Percentiles rank a stretch among this genome's conserved stretches.
These are phyloP conservation scores for Pseudocercospora fijiensis DNA, from an alignment of 2,329 filamentous ascomycete genomes.

Conservation along the genomic window DNA sequence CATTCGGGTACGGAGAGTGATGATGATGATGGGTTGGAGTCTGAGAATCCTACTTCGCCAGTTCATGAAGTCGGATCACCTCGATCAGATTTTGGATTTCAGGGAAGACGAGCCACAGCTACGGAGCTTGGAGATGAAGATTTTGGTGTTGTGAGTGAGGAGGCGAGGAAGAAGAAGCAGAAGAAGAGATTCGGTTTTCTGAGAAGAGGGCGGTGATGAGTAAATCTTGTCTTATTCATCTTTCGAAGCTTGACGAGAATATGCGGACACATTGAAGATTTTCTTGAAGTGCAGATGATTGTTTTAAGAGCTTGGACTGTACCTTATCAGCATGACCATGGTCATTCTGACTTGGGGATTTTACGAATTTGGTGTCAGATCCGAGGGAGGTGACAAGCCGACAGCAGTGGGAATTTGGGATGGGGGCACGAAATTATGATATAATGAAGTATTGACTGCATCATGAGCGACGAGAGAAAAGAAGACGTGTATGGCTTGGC, in stretches of 20 bases:
- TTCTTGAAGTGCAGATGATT: not conserved
- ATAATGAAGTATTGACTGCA: not conserved
- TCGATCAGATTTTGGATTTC: not conserved
- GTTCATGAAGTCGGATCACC: not conserved
- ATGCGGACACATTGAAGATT: not conserved
- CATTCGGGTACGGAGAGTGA: constrained; percentile 1
- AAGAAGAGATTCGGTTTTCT: constrained; percentile 1
- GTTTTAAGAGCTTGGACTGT: not conserved
- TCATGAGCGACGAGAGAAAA: not conserved
- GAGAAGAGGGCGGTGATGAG: not conserved
- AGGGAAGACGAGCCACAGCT: not conserved
- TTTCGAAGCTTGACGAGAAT: not conserved
- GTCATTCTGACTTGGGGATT: not conserved
- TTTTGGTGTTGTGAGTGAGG: too few species aligned
- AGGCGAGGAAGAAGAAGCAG: not conserved
- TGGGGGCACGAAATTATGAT: not conserved
- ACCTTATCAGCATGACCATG: not conserved
- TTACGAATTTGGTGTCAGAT: not conserved
- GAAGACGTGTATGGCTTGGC: constrained; percentile 2
- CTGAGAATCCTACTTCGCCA: not conserved
- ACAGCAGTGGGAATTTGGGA: not conserved
- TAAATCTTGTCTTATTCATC: not conserved
- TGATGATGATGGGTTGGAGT: constrained; percentile 10
- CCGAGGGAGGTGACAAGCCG: not conserved
- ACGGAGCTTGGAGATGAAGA: too few species aligned